Conservation (phyloP, 2,329 filamentous ascomycete species). For the Stagonosporopsis tanaceti region DNA sequence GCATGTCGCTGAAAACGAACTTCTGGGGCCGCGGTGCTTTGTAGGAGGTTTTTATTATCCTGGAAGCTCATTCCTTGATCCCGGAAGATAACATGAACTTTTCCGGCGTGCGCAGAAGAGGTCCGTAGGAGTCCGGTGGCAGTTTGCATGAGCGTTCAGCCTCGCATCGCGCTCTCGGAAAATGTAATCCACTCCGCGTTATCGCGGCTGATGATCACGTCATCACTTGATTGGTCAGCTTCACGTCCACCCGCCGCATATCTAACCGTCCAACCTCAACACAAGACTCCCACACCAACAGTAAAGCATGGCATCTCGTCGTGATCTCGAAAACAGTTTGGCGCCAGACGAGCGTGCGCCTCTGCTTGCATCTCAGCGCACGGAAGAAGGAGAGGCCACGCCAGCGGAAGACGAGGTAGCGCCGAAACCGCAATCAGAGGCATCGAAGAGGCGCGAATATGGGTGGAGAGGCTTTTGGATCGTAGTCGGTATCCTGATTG, state of each 20-base stretch:
- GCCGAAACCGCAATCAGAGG: conserved; percentile 22
- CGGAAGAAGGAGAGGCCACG: conserved; percentile 1
- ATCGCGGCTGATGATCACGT: conserved; percentile 17
- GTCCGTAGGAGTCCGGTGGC: too few relatives aligned
- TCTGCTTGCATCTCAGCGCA: conserved; percentile 24
- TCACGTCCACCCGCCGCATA: not conserved
- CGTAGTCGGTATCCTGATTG: conserved; percentile 21
- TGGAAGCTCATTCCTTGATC: too few relatives aligned
- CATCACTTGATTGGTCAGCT: conserved; percentile 21
- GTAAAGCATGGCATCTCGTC: conserved; percentile 23
- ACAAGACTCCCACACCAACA: not conserved
- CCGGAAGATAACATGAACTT: too few relatives aligned
- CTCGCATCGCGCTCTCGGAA: not conserved
- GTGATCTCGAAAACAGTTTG: conserved; percentile 15
- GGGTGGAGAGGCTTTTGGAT: conserved; percentile 28
- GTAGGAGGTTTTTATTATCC: too few relatives aligned
- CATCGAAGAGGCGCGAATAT: conserved; percentile 26
- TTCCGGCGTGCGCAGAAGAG: too few relatives aligned
- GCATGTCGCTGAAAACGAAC: too few relatives aligned
- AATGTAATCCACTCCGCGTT: conserved; percentile 7
- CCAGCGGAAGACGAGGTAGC: conserved; percentile 15
- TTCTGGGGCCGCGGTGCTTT: too few relatives aligned
- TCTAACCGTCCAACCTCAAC: not conserved
- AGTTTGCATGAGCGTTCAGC: too few relatives aligned
- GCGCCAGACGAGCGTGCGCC: conserved; percentile 32